Evolutionary conservation across 768 basidiomycete genomes (phyloP).

Genomic region (Macrocybe gigantea): DNA sequence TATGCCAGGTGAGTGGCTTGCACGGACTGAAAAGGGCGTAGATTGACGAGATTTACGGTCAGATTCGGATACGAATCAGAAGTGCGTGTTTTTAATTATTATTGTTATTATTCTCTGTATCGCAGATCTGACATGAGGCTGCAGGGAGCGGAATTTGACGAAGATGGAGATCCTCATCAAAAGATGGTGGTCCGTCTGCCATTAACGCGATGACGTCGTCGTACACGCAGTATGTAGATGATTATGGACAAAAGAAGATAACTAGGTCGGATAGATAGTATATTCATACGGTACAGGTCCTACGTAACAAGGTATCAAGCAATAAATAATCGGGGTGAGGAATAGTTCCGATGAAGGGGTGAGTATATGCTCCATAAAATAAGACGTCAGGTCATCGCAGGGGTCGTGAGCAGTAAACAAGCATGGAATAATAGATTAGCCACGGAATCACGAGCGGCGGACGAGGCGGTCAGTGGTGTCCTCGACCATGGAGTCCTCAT

Average conservation of each 20-base stretch:
- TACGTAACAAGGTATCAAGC: conserved; percentile 1
- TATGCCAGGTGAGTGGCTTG: conserved; percentile 63
- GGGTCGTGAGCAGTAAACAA: conserved; percentile 26
- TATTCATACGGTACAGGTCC: conserved; percentile 17
- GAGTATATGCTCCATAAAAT: conserved; percentile 1
- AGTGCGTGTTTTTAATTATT: conserved; percentile 35
- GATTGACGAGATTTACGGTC: conserved; percentile 9
- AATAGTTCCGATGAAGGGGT: background rate
- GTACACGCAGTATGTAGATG: conserved; percentile 1
- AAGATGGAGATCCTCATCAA: conserved; percentile 83
- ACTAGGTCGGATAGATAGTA: background rate
- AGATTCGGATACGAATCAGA: conserved; percentile 67
- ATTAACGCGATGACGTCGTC: conserved; percentile 12
- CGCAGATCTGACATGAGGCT: conserved; percentile 17
- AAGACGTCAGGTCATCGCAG: conserved; percentile 1
- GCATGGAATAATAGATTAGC: conserved; percentile 6
- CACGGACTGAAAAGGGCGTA: conserved; percentile 1
- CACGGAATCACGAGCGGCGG: conserved; percentile 22
- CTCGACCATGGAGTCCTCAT: conserved; percentile 55
- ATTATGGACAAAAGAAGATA: background rate
- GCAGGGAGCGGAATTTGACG: conserved; percentile 72
- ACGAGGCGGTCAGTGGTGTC: conserved; percentile 34
- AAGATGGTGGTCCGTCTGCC: conserved; percentile 64
- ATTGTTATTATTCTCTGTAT: conserved; percentile 1
- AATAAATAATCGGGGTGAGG: no score